These are phyloP conservation scores for Phanerochaete sordida DNA, from an alignment of 768 basidiomycete genomes.

Conservation along the genomic window DNA sequence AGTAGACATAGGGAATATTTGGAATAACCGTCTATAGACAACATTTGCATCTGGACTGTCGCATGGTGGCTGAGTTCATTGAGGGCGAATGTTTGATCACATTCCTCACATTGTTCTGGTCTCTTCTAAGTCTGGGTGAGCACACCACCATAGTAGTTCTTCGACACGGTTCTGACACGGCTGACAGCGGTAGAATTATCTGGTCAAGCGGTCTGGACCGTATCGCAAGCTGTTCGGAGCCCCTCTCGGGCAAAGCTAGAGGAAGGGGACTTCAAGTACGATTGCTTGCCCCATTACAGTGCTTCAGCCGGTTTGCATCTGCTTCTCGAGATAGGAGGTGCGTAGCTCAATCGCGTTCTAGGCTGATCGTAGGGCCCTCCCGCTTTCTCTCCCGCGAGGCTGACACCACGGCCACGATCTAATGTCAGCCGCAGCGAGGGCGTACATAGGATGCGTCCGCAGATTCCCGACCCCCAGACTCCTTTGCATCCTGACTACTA, in stretches of 20 bases:
- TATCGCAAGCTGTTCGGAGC: too few species aligned
- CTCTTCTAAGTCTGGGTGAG: too few species aligned
- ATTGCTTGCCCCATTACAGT: too few species aligned
- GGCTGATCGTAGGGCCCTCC: not conserved
- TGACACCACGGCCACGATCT: not conserved
- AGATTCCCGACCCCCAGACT: not conserved
- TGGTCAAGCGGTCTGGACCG: too few species aligned
- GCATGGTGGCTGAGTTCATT: too few species aligned
- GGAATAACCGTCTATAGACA: not conserved
- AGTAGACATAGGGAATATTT: not conserved
- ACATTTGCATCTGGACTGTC: not conserved
- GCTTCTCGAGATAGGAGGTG: not conserved
- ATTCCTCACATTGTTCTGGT: too few species aligned
- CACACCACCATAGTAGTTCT: too few species aligned
- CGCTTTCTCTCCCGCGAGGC: not conserved
- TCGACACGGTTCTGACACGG: too few species aligned
- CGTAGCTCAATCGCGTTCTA: not conserved
- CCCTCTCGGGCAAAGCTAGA: too few species aligned
- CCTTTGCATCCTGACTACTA: not conserved
- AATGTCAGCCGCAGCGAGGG: not conserved
- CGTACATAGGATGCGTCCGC: not conserved
- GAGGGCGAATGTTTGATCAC: too few species aligned
- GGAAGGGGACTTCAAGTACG: too few species aligned
- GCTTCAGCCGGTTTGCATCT: not conserved
- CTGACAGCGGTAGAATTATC: too few species aligned